Base-by-base conservation (phyloP, 352 stramenopile genomes). In the Globisporangium orthogonon region DNA sequence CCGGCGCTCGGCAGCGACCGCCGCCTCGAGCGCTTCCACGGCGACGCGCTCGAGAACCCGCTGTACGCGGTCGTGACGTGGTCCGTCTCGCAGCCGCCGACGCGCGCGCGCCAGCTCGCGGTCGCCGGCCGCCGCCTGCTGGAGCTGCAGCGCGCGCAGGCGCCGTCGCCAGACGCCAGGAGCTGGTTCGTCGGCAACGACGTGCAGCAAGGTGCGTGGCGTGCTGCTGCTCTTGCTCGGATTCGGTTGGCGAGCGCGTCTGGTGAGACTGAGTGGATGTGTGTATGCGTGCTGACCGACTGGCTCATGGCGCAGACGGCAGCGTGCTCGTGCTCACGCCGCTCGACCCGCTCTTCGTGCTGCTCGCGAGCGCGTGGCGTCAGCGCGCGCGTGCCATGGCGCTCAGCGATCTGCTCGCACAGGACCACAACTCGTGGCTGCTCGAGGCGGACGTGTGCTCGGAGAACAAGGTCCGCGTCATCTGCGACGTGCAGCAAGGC, bases 131-230 rank as follows among this genome's bases (percentile, higher is more conserved):
- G 51, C 1, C 60, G 63, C 23, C 58, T 89, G 50, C 67, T 91
- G 41, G 81, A 91, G 62, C 51, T 91, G 62, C 78, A 91, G 65
- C 76, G 74, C 45, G 46, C 85, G 7, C 63, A 83, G 61, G 52
- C 66, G 18, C 66, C 64, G 31, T 39, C 48, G 30, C 65, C 63
- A 37, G 74, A 85, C 55, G 61, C 71, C 51, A 67, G 79, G 28
- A 90, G 79, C 63, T 92, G 82, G 82, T 92, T 92, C 60, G 64
- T 89, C 11, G 78, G 74, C n/a, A 89, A 87, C 58, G 50, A 66
- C 53, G 84, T 91, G 46, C 52, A 83, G 37, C 75, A 89, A 68
- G 74, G 74, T 83, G 37, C 7, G 37, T 30, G 23, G 1, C 49
- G 6, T 15, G 15, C 14, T 3, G 6, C 23, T 52, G 29, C 48